Evolutionary conservation across 805 yeast species (phyloP).

Genomic region (Saturnispora quitensis): DNA sequence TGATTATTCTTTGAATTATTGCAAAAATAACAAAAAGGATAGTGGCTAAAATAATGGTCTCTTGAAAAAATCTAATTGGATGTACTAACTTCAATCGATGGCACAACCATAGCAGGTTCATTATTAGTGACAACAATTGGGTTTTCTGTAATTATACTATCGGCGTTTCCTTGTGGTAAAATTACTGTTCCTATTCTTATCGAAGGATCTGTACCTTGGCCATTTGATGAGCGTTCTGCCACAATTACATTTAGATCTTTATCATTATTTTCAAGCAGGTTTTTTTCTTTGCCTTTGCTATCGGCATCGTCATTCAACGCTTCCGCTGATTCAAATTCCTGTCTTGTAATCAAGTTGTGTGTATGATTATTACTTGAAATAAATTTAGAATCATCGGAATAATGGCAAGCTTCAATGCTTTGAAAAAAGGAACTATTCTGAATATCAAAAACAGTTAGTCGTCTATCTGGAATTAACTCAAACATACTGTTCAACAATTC

Average conservation of each 20-base stretch:
- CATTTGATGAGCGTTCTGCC: neutral
- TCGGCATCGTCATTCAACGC: neutral
- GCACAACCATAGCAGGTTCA: neutral
- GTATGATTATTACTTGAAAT: constrained; percentile 35
- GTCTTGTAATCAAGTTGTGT: constrained; percentile 65
- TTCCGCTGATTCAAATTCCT: constrained; percentile 39
- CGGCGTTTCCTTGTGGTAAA: neutral
- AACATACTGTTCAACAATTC: constrained; percentile 58
- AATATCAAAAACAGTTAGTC: constrained; percentile 53
- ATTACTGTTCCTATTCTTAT: neutral
- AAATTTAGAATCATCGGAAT: constrained; percentile 18
- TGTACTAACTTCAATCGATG: neutral
- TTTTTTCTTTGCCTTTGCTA: neutral
- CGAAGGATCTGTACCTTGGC: neutral
- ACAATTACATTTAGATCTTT: constrained; percentile 7
- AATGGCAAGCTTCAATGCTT: constrained; percentile 47
- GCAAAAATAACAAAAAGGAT: neutral
- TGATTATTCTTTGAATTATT: neutral
- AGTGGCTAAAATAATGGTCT: neutral
- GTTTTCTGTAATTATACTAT: neutral
- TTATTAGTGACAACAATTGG: neutral
- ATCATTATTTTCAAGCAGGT: constrained; percentile 24
- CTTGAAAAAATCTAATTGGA: neutral
- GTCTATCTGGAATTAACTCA: constrained; percentile 43
- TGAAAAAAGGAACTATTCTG: constrained; percentile 48